Evolutionary conservation across 768 basidiomycete species (phyloP), one percentile per base, ranked within the genome.

Genomic region (Kwoniella shandongensis): DNA sequence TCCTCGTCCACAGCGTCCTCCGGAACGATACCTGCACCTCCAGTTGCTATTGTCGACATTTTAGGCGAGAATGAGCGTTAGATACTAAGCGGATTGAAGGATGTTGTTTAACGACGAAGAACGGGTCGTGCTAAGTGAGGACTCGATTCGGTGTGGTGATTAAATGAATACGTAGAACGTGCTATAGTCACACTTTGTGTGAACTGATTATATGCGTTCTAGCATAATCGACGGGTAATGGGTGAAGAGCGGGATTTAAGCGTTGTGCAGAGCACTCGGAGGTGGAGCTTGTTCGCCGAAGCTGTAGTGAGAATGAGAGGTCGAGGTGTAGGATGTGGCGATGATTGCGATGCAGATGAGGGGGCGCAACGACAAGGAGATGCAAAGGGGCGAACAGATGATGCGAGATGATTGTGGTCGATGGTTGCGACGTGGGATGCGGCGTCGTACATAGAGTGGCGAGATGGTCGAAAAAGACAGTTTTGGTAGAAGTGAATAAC

Each of bases 1-100:
- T 60, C 58, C 32, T 60, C 58, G 25, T 60, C 58, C 29, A 45
- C 46, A 12, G 51, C 58, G 32, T 13, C 32, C 44, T 53, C 58
- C 36, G 45, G 44, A 32, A 59, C 44, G 30, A 44, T 52, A 18
- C 42, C 57, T 11, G 44, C 57, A 36, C 56, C 56, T n/a, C 56
- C 56, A 26, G 40, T 44, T 36, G 29, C 26, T 13, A 32, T 30
- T 17, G 40, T 7, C 18, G 55, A 50, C 48, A 57, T 55, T 3
- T 13, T 48, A 22, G 18, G 20, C n/a, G 13, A n/a, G 13, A 6
- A 32, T 32, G 32, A 32, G 6, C n/a, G n/a, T n/a, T n/a, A 32
- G 32, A 32, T 13, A 32, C 6, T 32, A 32, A 32, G 32, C 6
- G 32, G 32, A 6, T 32, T 32, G 32, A 32, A 6, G 32, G 32